Conservation (phyloP, 306 rosid species). For the Lithocarpus polystachyus region DNA sequence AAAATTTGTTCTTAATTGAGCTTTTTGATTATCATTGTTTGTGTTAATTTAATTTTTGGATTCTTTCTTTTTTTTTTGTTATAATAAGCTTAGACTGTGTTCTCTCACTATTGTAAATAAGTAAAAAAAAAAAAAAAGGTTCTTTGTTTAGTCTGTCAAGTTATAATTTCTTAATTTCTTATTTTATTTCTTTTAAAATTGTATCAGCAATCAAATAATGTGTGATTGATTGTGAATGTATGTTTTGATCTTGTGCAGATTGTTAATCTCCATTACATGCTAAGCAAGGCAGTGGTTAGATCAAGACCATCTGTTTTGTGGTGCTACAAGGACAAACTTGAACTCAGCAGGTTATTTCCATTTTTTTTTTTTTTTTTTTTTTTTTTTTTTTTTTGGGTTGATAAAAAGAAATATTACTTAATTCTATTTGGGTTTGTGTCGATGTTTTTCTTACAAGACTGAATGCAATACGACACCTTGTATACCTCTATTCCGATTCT, state of each 20-base stretch:
- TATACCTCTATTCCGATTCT: background rate
- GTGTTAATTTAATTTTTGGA: no score
- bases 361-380: background rate
- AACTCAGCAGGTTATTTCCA: slow-evolving; percentile 67
- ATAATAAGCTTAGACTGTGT: no score
- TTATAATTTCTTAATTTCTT: background rate
- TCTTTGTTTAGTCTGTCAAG: no score
- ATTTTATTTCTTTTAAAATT: background rate
- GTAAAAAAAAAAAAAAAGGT: no score
- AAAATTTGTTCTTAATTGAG: background rate
- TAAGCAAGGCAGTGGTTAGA: slow-evolving; percentile 76
- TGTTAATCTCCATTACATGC: slow-evolving; percentile 85
- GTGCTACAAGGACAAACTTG: slow-evolving; percentile 96
- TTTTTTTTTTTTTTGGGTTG: background rate
- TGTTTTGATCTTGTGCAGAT: slow-evolving; percentile 41
- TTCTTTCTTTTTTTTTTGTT: background rate
- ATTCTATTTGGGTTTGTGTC: background rate
- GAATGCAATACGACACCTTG: background rate
- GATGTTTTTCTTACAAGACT: background rate
- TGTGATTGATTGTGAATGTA: background rate
- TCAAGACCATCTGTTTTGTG: slow-evolving; percentile 76
- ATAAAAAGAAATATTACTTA: background rate
- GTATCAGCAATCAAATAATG: background rate
- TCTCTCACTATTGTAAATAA: no score
- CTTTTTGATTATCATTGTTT: background rate